These are phyloP conservation scores for Melastoma malabathricum DNA, from an alignment of 345 rosid species.

Conservation along the genomic window DNA sequence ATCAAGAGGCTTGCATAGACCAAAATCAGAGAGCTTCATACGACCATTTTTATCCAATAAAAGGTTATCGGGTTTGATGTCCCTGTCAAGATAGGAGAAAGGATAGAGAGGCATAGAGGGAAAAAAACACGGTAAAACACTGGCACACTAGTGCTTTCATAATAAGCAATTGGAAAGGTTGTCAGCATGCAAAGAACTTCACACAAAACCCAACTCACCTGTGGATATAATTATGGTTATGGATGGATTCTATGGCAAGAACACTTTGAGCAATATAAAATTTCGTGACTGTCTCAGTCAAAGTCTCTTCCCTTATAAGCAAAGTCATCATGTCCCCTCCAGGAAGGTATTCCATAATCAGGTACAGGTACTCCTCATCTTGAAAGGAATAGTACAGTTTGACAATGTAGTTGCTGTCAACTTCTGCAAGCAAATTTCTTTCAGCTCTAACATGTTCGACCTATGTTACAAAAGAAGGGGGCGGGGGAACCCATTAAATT, in stretches of 20 bases:
- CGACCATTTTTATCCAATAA: constrained; percentile 84
- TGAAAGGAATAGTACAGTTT: constrained; percentile 89
- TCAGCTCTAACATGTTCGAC: constrained; percentile 92
- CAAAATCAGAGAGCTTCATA: constrained; percentile 92
- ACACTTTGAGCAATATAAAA: constrained; percentile 85
- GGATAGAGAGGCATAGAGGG: background rate
- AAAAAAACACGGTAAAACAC: background rate
- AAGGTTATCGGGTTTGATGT: constrained; percentile 93
- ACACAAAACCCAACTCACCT: constrained; percentile 28
- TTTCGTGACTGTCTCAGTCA: constrained; percentile 83
- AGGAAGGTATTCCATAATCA: constrained; percentile 89
- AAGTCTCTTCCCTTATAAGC: constrained; percentile 84
- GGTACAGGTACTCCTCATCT: constrained; percentile 66
- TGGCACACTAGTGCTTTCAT: background rate
- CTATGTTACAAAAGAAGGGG: constrained; percentile 17
- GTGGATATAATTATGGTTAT: constrained; percentile 81
- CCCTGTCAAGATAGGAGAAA: constrained; percentile 30
- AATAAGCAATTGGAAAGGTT: no score
- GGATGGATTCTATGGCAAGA: constrained; percentile 88
- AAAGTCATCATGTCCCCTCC: constrained; percentile 96
- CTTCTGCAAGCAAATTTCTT: constrained; percentile 95
- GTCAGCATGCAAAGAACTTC: no score
- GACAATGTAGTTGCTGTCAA: constrained; percentile 78
- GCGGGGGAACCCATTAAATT: background rate
- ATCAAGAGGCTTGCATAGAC: constrained; percentile 96